phyloP scores from a whole-genome alignment of 331 rosid species.

The Saraca asoca region DNA sequence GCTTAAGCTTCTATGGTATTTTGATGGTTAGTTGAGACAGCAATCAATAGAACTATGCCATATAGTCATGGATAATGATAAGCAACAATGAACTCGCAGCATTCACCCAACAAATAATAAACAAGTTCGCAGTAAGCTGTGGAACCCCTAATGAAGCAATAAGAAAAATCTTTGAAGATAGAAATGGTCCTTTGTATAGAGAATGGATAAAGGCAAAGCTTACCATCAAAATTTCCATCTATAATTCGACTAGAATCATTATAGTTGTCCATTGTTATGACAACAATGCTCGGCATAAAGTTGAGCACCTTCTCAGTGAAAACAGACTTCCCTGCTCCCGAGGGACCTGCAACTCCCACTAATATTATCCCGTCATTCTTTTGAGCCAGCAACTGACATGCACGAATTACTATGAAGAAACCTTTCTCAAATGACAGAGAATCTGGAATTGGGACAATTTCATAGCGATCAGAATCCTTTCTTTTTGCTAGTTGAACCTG shows the following conservation, averaged over 20 bases:
- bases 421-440: constrained; percentile 92
- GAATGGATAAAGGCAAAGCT: constrained; percentile 10
- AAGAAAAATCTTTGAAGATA: constrained; percentile 12
- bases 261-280: constrained; percentile 93
- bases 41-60: not conserved
- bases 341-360: constrained; percentile 99
- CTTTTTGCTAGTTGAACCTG: constrained; percentile 80
- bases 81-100: constrained; percentile 2
- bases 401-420: constrained; percentile 91
- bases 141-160: not conserved
- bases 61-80: not conserved
- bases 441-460: constrained; percentile 77
- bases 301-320: constrained; percentile 87
- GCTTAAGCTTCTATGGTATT: not conserved
- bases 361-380: constrained; percentile 81
- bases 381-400: constrained; percentile 91
- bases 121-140: not conserved
- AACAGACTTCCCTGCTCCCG: constrained; percentile 97
- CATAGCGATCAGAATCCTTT: constrained; percentile 79
- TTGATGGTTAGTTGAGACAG: not conserved
- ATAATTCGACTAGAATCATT: constrained; percentile 90
- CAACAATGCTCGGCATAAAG: constrained; percentile 94
- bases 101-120: not conserved
- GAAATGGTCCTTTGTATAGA: not conserved
- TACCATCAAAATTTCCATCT: constrained; percentile 97